Conservation (phyloP, 371 early-diverging fungal species). For the Apophysomyces variabilis region DNA sequence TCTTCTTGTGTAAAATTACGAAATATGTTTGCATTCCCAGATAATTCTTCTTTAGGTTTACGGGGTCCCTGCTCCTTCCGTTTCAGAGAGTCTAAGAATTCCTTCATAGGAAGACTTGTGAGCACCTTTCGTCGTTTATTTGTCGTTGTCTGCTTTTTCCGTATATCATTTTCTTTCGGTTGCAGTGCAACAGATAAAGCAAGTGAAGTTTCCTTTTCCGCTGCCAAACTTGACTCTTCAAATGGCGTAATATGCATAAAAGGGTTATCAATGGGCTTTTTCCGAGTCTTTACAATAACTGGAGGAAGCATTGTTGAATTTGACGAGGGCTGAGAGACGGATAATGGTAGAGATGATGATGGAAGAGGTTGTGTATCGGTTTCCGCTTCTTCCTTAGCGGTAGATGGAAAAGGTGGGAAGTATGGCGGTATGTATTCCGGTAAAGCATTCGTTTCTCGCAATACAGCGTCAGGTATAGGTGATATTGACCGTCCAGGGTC, state of each 20-base stretch:
- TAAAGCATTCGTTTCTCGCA: slow-evolving; percentile 18
- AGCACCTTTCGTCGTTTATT: slow-evolving; percentile 17
- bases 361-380: slow-evolving; percentile 11
- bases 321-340: slow-evolving; percentile 14
- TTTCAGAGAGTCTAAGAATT: slow-evolving; percentile 27
- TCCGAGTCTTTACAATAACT: slow-evolving; percentile 40
- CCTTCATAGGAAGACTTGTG: slow-evolving; percentile 23
- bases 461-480: background rate
- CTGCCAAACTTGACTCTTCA: slow-evolving; percentile 50
- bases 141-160: slow-evolving; percentile 11
- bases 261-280: slow-evolving; percentile 54
- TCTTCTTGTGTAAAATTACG: slow-evolving; percentile 38
- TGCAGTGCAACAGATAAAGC: slow-evolving; percentile 1
- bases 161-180: slow-evolving; percentile 8
- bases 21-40: slow-evolving; percentile 38
- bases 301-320: slow-evolving; percentile 27
- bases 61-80: slow-evolving; percentile 17
- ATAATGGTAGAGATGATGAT: slow-evolving; percentile 4
- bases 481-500: slow-evolving; percentile 3
- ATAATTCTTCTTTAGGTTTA: slow-evolving; percentile 27
- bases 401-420: slow-evolving; percentile 50
- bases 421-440: slow-evolving; percentile 48
- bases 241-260: slow-evolving; percentile 58
- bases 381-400: slow-evolving; percentile 33
- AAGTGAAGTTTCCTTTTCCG: slow-evolving; percentile 26